Evolutionary conservation across 1,139 yeast genomes (phyloP).

Genomic region (Debaryomycetaceae sp.): DNA sequence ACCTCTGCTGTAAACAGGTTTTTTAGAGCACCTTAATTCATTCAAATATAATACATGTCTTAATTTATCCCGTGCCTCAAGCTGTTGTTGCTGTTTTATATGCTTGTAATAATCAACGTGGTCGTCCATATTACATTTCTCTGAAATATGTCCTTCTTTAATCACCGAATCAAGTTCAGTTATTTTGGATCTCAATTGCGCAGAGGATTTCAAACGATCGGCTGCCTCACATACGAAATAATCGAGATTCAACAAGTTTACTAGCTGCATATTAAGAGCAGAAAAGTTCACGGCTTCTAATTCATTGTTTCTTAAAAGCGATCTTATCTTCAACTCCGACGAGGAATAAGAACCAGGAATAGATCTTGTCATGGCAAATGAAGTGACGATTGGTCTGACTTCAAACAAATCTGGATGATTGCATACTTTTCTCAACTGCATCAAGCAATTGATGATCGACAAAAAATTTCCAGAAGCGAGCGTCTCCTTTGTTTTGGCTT

Average conservation of each 20-base stretch:
- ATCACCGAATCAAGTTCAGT: constrained; percentile 34
- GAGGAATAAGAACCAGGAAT: constrained; percentile 51
- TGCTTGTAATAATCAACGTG: constrained; percentile 61
- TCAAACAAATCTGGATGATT: constrained; percentile 97
- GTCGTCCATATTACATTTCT: constrained; percentile 14
- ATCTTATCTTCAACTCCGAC: constrained; percentile 42
- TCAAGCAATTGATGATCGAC: constrained; percentile 92
- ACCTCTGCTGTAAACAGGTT: constrained; percentile 55
- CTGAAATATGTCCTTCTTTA: constrained; percentile 7
- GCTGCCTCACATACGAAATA: constrained; percentile 49
- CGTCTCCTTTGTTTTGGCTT: constrained; percentile 94
- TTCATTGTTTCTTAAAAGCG: constrained; percentile 25
- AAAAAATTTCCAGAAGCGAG: constrained; percentile 91
- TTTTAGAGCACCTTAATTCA: constrained; percentile 52
- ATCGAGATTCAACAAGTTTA: constrained; percentile 44
- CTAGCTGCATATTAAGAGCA: constrained; percentile 61
- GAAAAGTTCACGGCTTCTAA: constrained; percentile 41
- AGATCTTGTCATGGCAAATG: constrained; percentile 70
- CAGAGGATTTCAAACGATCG: constrained; percentile 44
- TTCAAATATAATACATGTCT: constrained; percentile 64
- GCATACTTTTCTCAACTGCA: constrained; percentile 97
- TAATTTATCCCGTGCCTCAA: constrained; percentile 47
- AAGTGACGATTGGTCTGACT: constrained; percentile 90
- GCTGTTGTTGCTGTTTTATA: constrained; percentile 49
- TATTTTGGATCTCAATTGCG: constrained; percentile 43